Evolutionary conservation across 2,329 filamentous ascomycete genomes (phyloP).

Genomic region (Aureobasidium sp.): DNA sequence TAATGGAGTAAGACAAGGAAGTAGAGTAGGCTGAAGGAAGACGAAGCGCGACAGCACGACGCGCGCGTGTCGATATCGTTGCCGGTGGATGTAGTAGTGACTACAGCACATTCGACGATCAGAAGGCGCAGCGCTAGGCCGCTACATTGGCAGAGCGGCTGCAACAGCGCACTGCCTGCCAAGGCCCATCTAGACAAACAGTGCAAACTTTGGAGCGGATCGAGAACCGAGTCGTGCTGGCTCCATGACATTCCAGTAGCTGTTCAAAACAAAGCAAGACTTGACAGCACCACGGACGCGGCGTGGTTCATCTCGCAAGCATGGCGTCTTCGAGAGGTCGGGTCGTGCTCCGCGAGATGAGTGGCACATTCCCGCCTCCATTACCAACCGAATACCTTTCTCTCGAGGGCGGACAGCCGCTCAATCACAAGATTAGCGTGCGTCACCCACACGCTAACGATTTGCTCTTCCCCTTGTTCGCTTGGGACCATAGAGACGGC

Average conservation of each 20-base stretch:
- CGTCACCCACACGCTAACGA: slow-evolving; percentile 2
- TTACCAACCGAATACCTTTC: background rate
- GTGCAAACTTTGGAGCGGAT: background rate
- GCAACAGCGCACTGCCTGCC: too few species aligned
- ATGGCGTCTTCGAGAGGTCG: background rate
- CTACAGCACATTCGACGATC: too few species aligned
- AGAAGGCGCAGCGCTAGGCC: too few species aligned
- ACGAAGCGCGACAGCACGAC: too few species aligned
- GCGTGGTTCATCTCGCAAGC: too few species aligned
- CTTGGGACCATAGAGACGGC: background rate
- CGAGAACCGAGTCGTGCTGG: background rate
- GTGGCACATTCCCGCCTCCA: background rate
- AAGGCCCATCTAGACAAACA: background rate
- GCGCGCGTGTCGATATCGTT: too few species aligned
- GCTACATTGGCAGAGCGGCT: too few species aligned
- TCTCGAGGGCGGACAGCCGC: background rate
- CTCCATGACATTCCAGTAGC: background rate
- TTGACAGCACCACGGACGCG: background rate
- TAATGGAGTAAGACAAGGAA: too few species aligned
- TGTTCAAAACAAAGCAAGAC: background rate
- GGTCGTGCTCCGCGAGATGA: background rate
- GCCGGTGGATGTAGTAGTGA: too few species aligned
- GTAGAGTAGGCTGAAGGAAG: too few species aligned
- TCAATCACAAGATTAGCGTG: slow-evolving; percentile 5
- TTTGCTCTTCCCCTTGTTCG: background rate